Evolutionary conservation across 129 eudicot genomes (phyloP).

Genomic region (Lactuca saligna): DNA sequence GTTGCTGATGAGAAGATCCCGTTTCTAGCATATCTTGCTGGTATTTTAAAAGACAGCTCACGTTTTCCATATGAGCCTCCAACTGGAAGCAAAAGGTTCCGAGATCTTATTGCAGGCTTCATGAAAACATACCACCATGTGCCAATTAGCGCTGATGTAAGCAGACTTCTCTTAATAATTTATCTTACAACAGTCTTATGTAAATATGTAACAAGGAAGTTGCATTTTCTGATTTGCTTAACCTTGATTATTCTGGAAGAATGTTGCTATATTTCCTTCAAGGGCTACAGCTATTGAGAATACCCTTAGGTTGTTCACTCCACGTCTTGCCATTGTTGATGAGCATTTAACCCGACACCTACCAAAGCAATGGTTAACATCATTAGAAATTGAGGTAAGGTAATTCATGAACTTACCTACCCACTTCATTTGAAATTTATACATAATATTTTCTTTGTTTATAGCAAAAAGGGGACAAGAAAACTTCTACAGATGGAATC

Average conservation of each 20-base stretch:
- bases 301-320: constrained; percentile 76
- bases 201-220: background rate
- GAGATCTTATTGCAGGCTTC: constrained; percentile 83
- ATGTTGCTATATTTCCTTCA: constrained; percentile 93
- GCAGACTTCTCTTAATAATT: constrained; percentile 4
- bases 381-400: constrained; percentile 76
- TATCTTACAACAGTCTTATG: background rate
- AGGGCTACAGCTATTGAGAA: constrained; percentile 94
- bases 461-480: constrained; percentile 45
- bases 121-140: constrained; percentile 89
- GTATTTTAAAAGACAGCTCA: constrained; percentile 64
- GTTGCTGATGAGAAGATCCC: constrained; percentile 99
- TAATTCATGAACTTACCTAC: constrained; percentile 1
- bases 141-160: constrained; percentile 85
- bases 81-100: constrained; percentile 82
- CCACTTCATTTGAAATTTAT: background rate
- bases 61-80: constrained; percentile 82
- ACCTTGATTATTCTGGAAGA: constrained; percentile 43
- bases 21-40: constrained; percentile 93
- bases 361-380: constrained; percentile 88
- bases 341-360: constrained; percentile 75
- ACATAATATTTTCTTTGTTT: constrained; percentile 14
- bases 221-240: constrained; percentile 27
- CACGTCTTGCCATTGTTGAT: constrained; percentile 95
- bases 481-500: constrained; percentile 49